A percentile compares a stretch with the other conserved stretches of the same genome.
These are phyloP conservation scores for Marchantia polymorpha DNA, from an alignment of 225 moss, liverwort and hornwort species.

Conservation along the genomic window DNA sequence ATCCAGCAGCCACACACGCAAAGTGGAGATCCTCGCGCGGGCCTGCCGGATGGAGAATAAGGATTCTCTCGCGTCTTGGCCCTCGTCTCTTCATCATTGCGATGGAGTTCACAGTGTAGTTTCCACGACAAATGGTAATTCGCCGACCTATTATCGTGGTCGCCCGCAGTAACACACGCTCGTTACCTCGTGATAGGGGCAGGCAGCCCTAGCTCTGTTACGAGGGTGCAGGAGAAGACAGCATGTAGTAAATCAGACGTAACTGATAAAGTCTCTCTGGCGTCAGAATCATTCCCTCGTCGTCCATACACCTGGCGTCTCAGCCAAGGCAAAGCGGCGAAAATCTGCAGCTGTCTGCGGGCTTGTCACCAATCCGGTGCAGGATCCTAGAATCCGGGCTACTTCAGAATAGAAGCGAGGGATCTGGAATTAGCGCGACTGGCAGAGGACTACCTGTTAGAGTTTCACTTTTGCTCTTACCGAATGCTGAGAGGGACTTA, in stretches of 20 bases:
- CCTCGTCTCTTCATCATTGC: background rate
- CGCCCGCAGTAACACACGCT: background rate
- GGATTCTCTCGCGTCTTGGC: background rate
- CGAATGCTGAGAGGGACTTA: background rate
- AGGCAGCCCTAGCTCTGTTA: background rate
- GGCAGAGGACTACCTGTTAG: background rate
- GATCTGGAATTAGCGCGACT: background rate
- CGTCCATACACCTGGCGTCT: conserved; percentile 7
- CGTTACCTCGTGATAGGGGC: background rate
- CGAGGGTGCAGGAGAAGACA: background rate
- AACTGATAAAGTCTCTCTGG: background rate
- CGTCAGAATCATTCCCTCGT: background rate
- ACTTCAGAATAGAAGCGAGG: background rate
- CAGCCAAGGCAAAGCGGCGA: background rate
- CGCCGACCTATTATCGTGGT: background rate
- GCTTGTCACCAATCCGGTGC: background rate
- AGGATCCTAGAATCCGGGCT: background rate
- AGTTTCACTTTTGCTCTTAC: background rate
- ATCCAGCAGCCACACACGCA: conserved; percentile 7
- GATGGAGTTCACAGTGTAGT: background rate
- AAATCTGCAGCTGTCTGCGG: background rate
- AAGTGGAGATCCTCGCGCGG: background rate
- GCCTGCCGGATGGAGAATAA: background rate
- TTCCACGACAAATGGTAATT: background rate
- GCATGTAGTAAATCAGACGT: background rate